Evolutionary conservation across 495 filamentous ascomycete species (phyloP).

Genomic region (Podospora pseudopauciseta): DNA sequence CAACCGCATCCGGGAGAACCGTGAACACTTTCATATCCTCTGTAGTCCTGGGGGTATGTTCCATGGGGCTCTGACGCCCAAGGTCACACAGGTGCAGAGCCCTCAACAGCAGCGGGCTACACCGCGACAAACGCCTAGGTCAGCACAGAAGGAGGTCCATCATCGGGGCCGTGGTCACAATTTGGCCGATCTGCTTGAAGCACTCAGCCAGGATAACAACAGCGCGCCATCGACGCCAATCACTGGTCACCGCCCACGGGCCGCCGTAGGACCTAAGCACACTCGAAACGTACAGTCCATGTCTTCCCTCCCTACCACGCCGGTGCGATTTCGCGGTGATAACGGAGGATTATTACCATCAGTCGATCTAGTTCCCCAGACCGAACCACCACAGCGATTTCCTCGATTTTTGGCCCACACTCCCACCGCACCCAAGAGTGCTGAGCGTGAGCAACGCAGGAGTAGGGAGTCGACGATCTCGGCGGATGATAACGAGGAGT

Average conservation of each 20-base stretch:
- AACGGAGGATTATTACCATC: constrained; percentile 50
- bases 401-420: constrained; percentile 32
- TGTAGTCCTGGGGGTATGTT: constrained; percentile 54
- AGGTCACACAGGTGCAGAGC: constrained; percentile 42
- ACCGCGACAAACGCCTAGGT: constrained; percentile 47
- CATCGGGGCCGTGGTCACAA: constrained; percentile 46
- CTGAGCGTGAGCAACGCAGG: constrained; percentile 41
- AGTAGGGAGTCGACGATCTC: constrained; percentile 90
- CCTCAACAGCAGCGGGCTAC: constrained; percentile 46
- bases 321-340: constrained; percentile 48
- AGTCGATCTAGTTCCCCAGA: constrained; percentile 54
- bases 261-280: constrained; percentile 53
- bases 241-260: constrained; percentile 37
- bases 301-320: constrained; percentile 78
- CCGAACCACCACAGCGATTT: constrained; percentile 45
- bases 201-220: constrained; percentile 68
- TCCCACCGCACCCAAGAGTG: constrained; percentile 17
- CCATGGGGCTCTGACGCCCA: constrained; percentile 52
- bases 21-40: constrained; percentile 73
- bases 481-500: constrained; percentile 67
- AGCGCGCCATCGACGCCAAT: constrained; percentile 63
- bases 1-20: constrained; percentile 80
- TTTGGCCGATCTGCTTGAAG: constrained; percentile 75
- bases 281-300: constrained; percentile 68
- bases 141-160: constrained; percentile 36